These are phyloP conservation scores for Coprinopsis sp. DNA, from an alignment of 768 basidiomycete species.

Conservation along the genomic window DNA sequence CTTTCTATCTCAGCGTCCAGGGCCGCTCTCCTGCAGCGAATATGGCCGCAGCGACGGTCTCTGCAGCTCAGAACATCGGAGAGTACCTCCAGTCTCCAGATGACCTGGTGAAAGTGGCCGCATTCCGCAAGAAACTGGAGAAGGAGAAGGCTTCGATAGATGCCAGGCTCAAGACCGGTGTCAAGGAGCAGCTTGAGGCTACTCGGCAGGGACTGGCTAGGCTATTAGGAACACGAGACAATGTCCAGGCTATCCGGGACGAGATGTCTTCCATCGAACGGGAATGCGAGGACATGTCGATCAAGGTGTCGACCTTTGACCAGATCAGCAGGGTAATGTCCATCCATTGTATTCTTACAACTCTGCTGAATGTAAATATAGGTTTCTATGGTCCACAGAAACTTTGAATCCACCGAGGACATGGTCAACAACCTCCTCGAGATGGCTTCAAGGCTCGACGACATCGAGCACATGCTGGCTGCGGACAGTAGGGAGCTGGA, in stretches of 20 bases:
- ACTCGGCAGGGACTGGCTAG: slow-evolving; percentile 85
- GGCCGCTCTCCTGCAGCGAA: slow-evolving; percentile 4
- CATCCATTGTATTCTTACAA: neutral
- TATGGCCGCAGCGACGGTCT: slow-evolving; percentile 55
- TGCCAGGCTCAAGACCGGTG: slow-evolving; percentile 82
- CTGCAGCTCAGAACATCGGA: slow-evolving; percentile 80
- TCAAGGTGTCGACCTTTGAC: slow-evolving; percentile 82
- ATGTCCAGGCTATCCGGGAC: slow-evolving; percentile 79
- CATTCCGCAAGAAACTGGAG: slow-evolving; percentile 89
- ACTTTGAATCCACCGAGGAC: slow-evolving; percentile 92
- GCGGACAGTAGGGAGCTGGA: slow-evolving; percentile 72
- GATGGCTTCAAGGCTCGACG: slow-evolving; percentile 81
- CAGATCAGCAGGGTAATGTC: slow-evolving; percentile 88
- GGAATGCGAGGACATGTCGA: slow-evolving; percentile 69
- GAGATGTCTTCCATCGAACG: slow-evolving; percentile 80
- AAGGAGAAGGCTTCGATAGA: slow-evolving; percentile 97
- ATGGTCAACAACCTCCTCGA: slow-evolving; percentile 93
- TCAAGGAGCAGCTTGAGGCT: slow-evolving; percentile 88
- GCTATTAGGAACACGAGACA: slow-evolving; percentile 68
- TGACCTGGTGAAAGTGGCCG: slow-evolving; percentile 83
- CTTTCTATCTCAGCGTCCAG: neutral
- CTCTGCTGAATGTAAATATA: slow-evolving; percentile 25
- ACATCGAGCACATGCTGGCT: slow-evolving; percentile 73
- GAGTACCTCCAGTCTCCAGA: slow-evolving; percentile 92
- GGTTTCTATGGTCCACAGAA: slow-evolving; percentile 95